Evolutionary conservation across 176 grass and related monocot genomes (phyloP).

Genomic region (Eleusine coracana): DNA sequence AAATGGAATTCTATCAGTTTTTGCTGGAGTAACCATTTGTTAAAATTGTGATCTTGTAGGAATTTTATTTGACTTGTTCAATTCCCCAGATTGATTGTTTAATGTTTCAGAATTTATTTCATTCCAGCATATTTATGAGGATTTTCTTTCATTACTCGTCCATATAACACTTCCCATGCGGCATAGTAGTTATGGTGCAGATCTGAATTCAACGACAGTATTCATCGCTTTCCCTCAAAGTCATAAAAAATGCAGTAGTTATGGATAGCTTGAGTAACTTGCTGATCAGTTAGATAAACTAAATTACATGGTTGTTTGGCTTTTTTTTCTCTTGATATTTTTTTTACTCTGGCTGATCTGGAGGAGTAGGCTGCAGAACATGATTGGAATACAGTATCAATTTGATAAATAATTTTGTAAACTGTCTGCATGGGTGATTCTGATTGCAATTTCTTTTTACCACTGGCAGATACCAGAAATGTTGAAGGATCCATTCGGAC

Average conservation of each 20-base stretch:
- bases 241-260: not conserved
- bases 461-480: conserved; percentile 47
- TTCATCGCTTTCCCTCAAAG: not conserved
- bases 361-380: not conserved
- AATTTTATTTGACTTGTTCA: not conserved
- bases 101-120: no score
- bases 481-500: conserved; percentile 50
- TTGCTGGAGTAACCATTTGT: not conserved
- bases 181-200: not conserved
- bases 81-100: not conserved
- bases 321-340: not conserved
- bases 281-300: not conserved
- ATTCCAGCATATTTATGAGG: not conserved
- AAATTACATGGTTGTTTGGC: not conserved
- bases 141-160: not conserved
- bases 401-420: not conserved
- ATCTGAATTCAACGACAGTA: not conserved
- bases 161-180: conserved; percentile 1
- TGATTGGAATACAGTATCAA: not conserved
- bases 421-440: not conserved
- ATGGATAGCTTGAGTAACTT: not conserved
- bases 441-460: not conserved
- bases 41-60: no score
- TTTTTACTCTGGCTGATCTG: not conserved
- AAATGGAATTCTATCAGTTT: not conserved